Evolutionary conservation across 192 early-diverging fungal genomes (phyloP).

Genomic region (Phlyctochytrium arcticum): DNA sequence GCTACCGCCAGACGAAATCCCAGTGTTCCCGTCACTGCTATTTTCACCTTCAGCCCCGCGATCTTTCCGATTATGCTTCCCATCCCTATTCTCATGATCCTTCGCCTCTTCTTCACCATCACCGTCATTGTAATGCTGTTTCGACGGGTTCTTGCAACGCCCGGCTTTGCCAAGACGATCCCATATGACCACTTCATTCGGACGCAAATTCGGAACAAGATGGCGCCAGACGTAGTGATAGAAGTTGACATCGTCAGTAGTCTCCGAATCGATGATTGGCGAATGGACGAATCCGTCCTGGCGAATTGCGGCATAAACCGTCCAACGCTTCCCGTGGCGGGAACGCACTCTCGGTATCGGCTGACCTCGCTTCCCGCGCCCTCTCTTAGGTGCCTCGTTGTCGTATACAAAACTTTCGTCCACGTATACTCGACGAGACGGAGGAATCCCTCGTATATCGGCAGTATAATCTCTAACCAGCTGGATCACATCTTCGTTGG

Average conservation of each 20-base stretch:
- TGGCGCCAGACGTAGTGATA: not conserved
- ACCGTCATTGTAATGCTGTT: not conserved
- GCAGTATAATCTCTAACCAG: not conserved
- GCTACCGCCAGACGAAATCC: too few relatives aligned
- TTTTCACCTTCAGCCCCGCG: too few relatives aligned
- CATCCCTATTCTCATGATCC: too few relatives aligned
- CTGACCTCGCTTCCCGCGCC: not conserved
- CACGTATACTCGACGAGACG: not conserved
- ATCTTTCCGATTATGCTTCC: too few relatives aligned
- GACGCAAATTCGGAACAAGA: constrained; percentile 1
- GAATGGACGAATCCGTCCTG: not conserved
- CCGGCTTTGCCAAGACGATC: constrained; percentile 1
- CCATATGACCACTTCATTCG: constrained; percentile 3
- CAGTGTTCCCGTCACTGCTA: too few relatives aligned
- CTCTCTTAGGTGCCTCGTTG: not conserved
- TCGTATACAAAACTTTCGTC: constrained; percentile 1
- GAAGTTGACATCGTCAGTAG: not conserved
- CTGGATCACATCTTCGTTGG: not conserved
- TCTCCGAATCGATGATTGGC: not conserved
- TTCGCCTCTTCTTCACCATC: too few relatives aligned
- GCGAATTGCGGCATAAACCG: not conserved
- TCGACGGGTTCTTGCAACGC: not conserved
- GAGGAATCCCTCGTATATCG: not conserved
- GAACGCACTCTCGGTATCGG: not conserved
- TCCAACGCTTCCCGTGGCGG: not conserved